Conservation (phyloP, 495 filamentous ascomycete species). For the Penicillium coprophilum region DNA sequence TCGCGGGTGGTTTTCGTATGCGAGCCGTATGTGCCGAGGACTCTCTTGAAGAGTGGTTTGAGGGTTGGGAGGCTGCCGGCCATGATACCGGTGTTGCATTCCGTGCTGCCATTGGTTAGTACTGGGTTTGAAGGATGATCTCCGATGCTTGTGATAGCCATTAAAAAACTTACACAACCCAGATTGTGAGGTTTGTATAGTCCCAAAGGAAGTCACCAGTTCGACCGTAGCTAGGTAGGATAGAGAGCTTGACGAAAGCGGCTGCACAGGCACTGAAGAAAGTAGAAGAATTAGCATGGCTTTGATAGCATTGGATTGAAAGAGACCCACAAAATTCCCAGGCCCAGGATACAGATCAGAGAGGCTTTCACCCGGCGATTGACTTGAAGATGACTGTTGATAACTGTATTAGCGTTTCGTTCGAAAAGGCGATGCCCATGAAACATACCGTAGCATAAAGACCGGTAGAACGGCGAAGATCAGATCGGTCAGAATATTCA, state of each 20-base stretch:
- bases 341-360: conserved; percentile 40
- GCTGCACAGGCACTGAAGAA: conserved; percentile 42
- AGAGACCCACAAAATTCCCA: conserved; percentile 44
- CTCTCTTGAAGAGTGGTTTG: conserved; percentile 40
- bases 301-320: background rate
- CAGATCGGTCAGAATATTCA: conserved; percentile 47
- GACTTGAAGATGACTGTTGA: conserved; percentile 44
- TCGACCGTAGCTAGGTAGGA: conserved; percentile 36
- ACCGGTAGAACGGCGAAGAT: conserved; percentile 44
- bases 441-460: conserved; percentile 35
- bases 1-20: conserved; percentile 16
- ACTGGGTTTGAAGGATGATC: conserved; percentile 1
- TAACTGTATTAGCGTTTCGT: background rate
- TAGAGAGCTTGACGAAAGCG: conserved; percentile 46
- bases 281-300: background rate
- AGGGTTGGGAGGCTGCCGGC: conserved; percentile 46
- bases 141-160: no score
- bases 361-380: conserved; percentile 40
- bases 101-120: conserved; percentile 22
- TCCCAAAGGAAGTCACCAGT: conserved; percentile 50
- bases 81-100: conserved; percentile 44
- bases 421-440: background rate
- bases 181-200: conserved; percentile 28
- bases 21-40: conserved; percentile 28
- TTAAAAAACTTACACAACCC: conserved; percentile 25